Evolutionary conservation across 2,329 filamentous ascomycete species (phyloP), one percentile per base, ranked within the genome.

Genomic region (Claviceps citrina): DNA sequence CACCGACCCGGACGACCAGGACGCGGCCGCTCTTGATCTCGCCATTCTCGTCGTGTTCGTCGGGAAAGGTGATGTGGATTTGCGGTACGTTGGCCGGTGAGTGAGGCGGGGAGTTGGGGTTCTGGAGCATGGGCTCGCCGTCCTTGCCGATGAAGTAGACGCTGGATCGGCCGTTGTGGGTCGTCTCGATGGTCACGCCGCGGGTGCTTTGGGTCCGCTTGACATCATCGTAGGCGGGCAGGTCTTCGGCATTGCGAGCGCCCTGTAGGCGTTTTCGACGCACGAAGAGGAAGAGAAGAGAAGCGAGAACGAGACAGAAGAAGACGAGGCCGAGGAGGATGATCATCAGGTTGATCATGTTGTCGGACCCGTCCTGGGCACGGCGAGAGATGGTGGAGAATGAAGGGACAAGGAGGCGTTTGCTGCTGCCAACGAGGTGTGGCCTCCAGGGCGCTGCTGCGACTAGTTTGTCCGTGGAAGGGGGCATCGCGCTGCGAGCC

Each of bases 11-110:
- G 41, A 98, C 89, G 27, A 96, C 77, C 18, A 98, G 81, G 38
- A 96, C 86, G 25, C 87, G 78, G 26, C 89, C 89, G 49, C 81
- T 85, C 65, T 82, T 82, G 51, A 73, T 72, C 61, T 78, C 84
- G 50, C 89, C 89, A 40, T 75, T 67, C 49, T 85, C 83, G 55
- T 95, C 87, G 51, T 93, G 80, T 67, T 96, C 91, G 52, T 93
- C 84, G 13, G 91, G 91, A 68, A 98, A 96, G 27, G 91, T 96
- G 61, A 98, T 94, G 62, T 87, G 85, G 54, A 98, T 98, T 65
- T 96, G 84, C 16, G 91, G 91, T 22, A 96, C 73, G 49, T 82
- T 81, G 60, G 76, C 84, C n/a, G 82, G 80, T 34, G 81, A 84
- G 51, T 81, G 67, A 18, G 87, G 83, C 13, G 84, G 80, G 46